Evolutionary conservation across 208 protist genomes (phyloP), one percentile per base, ranked within the genome.

Genomic region (Crithidia expoeki): DNA sequence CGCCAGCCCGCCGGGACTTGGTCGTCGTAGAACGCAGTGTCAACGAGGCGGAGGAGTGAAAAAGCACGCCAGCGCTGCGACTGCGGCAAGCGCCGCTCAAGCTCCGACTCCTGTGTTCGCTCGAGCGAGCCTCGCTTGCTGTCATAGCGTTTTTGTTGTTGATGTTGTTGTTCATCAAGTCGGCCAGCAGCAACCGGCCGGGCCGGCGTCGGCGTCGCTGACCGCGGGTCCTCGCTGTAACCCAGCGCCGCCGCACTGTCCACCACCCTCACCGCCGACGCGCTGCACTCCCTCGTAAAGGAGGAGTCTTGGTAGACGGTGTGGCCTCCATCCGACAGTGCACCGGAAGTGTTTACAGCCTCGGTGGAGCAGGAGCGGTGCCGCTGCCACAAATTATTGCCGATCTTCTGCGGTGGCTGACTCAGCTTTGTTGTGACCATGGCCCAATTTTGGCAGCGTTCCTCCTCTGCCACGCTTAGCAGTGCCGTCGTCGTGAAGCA

Each of bases 1-100:
- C 46, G 53, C 86, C 89, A 94, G 36, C 79, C 86, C 9, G 59
- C 70, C 21, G 56, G 53, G 28, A 88, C 72, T 32, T 84, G 71
- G n/a, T 66, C 46, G 42, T 71, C 51, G 59, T 82, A 83, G 59
- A 67, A 74, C 16, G 75, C 42, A n/a, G 34, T 51, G 44, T 73
- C 57, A 19, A 80, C 42, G 16, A 82, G 51, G n/a, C 67, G 61
- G 11, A 42, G 67, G 10, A 85, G 74, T 25, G 72, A 56, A 40
- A 67, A 68, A 58, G 64, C 56, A 38, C 69, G 62, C 80, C 80
- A 83, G 38, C 59, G 77, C 70, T 75, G 70, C 62, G 70, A 75
- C 52, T 30, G 70, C 23, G 70, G 70, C 32, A 75, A 61, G 17
- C 61, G 61, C 34, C 44, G n/a, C 44, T 64, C 59, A 38, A 64